Evolutionary conservation across 2,329 filamentous ascomycete genomes (phyloP), one percentile per base, ranked within the genome.

Genomic region (Fusarium ambrosium): DNA sequence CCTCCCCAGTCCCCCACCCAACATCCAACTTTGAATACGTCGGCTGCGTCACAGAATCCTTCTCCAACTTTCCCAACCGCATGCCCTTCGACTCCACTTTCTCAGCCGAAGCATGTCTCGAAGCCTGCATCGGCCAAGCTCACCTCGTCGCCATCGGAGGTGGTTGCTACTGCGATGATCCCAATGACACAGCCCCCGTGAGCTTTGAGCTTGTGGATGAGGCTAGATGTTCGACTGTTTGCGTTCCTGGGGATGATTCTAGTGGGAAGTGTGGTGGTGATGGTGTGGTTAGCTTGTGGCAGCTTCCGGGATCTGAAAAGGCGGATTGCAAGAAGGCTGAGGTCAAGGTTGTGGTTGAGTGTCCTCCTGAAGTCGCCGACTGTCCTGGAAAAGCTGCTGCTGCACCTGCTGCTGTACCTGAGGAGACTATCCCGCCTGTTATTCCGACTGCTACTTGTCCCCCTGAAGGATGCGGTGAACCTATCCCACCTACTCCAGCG

Each of bases 181-280:
- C 72, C 0, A 14, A 62, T 2, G 60, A 32, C 39, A 14, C 27
- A 13, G 48, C 64, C 3, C 41, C 56, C 8, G 61, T 68, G 27
- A 62, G 62, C 16, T 70, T 68, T 6, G 63, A 66, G 2, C 16
- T 73, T 1, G 64, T 80, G 7, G 74, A 78, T 9, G 74, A 78
- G 8, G 22, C 59, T 2, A 64, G 65, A 29, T 82, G 81, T 64
- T 60, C 48, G 10, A 20, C 48, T 3, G 62, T 61, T 2, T 81
- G 81, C n/a, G 58, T 69, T 4, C 32, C 64, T 1, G 74, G 51
- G 2, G 72, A 78, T 27, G 36, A 59, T 5, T 39, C 14, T 1
- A 62, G 64, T 8, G 80, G 80, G 0, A 63, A 53, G 5, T 82
- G 80, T 39, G 80, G 80, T n/a, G 81, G 79, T 4, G 43, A 64